Base-by-base conservation (phyloP, 2,329 filamentous ascomycete genomes). In the Lasiodiplodia sp. region DNA sequence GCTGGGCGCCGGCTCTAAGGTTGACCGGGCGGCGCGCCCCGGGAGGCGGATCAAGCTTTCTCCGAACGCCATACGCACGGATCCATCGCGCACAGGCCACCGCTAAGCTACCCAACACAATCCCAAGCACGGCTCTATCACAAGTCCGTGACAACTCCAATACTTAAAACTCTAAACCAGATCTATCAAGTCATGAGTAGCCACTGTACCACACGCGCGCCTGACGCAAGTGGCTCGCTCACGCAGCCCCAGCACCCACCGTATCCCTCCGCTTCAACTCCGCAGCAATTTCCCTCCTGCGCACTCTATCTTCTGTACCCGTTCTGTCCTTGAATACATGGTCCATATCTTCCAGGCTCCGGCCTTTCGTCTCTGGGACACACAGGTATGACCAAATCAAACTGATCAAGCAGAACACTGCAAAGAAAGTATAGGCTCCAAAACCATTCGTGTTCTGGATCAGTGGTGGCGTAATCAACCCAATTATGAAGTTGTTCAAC, bases 401-500 rank as follows among this genome's bases (percentile, higher is more conserved):
- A 1, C 74, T 74, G 18, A 79, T 69, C 0, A 74, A 68, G 68
- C 76, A 79, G 67, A 79, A 80, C 18, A 79, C 75, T 7, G 77
- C 78, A 70, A 80, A 80, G 68, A 80, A 80, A 0, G 73, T 74
- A 51, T 79, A 80, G 0, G 77, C 77, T 3, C 84, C 84, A 71
- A 79, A 85, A 0, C 82, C 83, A 34, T 34, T 34, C 0, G 82
- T 89, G 66, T 86, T 86, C 69, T 87, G 79, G 25, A 92, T 85
- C 40, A 91, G 84, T 1, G 89, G 84, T 0, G 90, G 90, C 0
- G 88, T 91, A 34, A 91, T 85, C 73, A 91, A 84, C 44, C 90
- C 88, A 28, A 90, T 87, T 63, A 88, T 85, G 71, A 90, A 90
- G 75, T 90, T 90, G 75, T 86, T 87, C 2, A 90, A 77, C 81